Conservation (phyloP, 108 stramenopile genomes). For the Mediolabrus comicus region DNA sequence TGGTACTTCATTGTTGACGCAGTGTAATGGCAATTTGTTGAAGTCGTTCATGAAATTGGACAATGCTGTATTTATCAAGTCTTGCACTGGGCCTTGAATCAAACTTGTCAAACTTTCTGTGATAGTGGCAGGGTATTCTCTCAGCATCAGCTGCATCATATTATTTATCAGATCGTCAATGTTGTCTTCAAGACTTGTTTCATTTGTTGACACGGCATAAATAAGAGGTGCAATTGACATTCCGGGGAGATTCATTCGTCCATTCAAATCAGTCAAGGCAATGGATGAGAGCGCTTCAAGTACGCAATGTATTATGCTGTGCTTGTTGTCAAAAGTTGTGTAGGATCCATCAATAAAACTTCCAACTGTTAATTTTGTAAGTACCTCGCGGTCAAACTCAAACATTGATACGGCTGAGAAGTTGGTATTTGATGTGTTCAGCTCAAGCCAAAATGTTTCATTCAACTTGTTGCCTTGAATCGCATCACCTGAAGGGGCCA, state of each 20-base stretch:
- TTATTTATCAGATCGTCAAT: slow-evolving; percentile 58
- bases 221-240: slow-evolving; percentile 16
- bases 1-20: slow-evolving; percentile 38
- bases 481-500: slow-evolving; percentile 21
- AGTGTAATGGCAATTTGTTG: slow-evolving; percentile 43
- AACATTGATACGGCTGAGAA: slow-evolving; percentile 12
- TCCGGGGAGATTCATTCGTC: slow-evolving; percentile 24
- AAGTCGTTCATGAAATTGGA: slow-evolving; percentile 29
- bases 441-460: slow-evolving; percentile 53
- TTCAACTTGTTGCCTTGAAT: slow-evolving; percentile 38
- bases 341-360: slow-evolving; percentile 51
- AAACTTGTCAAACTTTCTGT: slow-evolving; percentile 44
- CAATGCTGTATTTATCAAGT: slow-evolving; percentile 31
- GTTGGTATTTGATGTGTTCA: slow-evolving; percentile 47
- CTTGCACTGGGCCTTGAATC: slow-evolving; percentile 32
- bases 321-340: slow-evolving; percentile 29
- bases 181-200: slow-evolving; percentile 45
- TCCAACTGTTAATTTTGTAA: slow-evolving; percentile 44
- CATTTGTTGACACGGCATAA: background rate
- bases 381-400: slow-evolving; percentile 36
- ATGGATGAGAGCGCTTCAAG: slow-evolving; percentile 33
- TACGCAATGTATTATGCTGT: slow-evolving; percentile 30
- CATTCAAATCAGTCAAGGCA: slow-evolving; percentile 24
- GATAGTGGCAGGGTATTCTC: slow-evolving; percentile 53
- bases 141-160: slow-evolving; percentile 46